Base-by-base conservation (phyloP, 768 basidiomycete genomes). In the Suillus brevipes region DNA sequence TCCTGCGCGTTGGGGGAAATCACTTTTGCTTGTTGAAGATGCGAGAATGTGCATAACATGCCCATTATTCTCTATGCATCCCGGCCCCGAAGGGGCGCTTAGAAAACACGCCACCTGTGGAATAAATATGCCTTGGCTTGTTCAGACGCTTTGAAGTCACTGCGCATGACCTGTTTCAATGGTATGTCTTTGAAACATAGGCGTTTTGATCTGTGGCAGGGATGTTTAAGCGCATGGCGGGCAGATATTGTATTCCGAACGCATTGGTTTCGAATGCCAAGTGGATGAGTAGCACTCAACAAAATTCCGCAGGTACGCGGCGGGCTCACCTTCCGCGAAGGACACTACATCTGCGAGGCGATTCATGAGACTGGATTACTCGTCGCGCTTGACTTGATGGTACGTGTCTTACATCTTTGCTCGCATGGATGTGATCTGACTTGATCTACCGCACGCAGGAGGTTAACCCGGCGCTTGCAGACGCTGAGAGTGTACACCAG, bases 301-400 rank as follows among this genome's bases (percentile, higher is more conserved):
- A 63, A 28, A 6, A 43, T 34, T 0, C 10, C 5, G 16, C 64
- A 91, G 87, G 94, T 97, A 28, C 90, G 96, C 70, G 97, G 97
- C 2, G 97, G 97, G 13, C 80, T 99, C 66, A 95, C 93, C 25
- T 99, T 99, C 81, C 83, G 97, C 68, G 97, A 99, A 75, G 97
- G 96, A n/a, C 97, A 98, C 78, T 98, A 96, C 76, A 95, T 97
- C 71, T 95, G 92, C 69, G 95, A 98, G 78, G 89, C 92, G 6
- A 86, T 99, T 50, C 87, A 88, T 66, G 95, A 97, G 81, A 99
- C 96, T 6, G 95, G 95, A 7, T 84, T 91, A 31, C 31, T 31
- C 23, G 95, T 97, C 31, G 94, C 89, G 0, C 79, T 99, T 28
- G 97, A 99, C 78, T 81, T 99, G 67, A 96, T 99, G 95, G 95